Evolutionary conservation across 2,329 filamentous ascomycete genomes (phyloP), one percentile per base, ranked within the genome.

Genomic region (Elsinoe necatrix): DNA sequence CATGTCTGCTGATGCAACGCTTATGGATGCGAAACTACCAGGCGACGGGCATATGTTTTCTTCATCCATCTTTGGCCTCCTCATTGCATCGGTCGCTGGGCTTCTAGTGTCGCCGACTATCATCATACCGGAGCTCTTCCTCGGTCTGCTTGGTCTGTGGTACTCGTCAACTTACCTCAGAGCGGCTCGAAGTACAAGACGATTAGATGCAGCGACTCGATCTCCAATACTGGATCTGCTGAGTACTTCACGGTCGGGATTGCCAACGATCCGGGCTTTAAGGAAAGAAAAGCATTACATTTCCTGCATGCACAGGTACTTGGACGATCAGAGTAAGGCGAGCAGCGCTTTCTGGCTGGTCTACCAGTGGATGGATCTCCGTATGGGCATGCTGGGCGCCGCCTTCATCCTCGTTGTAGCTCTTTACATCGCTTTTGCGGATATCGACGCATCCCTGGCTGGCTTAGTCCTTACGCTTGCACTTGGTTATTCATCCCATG

Each of bases 201-300:
- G 93, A 1, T 91, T 92, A 69, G 93, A 97, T 71, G 84, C 92
- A 0, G 84, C 96, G 3, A 80, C 95, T 34, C 85, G 93, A 52
- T 95, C 90, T 2, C 79, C 78, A 18, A 87, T 98, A 20, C 96
- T 95, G 72, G 86, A 92, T 60, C 89, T 88, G 66, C 97, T 98
- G 66, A 82, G 86, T 64, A 93, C 97, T 71, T 89, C 89, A 0
- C 81, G 97, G 54, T 86, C 81, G 42, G 90, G 90, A 3, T 85
- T 87, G 11, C 80, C 91, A 0, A 90, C 84, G 1, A 96, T 97
- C 65, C 83, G 90, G 20, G 92, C 45, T 16, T 50, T 50, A 31
- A 7, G 45, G 4, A 50, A 34, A 31, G 25, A 31, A 14, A 20
- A 50, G 16, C 27, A 50, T 16, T 50, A 31, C 14, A 16, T 34